Evolutionary conservation across 2,329 filamentous ascomycete species (phyloP), one percentile per base, ranked within the genome.

Genomic region (Penicillium olsonii): DNA sequence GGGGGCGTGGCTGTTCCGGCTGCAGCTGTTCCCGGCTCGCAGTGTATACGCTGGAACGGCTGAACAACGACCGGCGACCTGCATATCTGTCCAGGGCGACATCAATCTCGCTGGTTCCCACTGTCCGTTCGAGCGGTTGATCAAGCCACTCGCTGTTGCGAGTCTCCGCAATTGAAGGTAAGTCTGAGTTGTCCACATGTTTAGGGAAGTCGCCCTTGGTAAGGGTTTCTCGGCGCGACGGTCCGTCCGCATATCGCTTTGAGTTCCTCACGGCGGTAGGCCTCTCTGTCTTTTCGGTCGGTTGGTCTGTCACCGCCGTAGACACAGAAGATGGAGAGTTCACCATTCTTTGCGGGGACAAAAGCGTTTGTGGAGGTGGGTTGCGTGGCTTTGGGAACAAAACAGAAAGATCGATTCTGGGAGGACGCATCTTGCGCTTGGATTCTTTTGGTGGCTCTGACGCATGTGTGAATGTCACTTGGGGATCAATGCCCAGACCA

Each of bases 301-400:
- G 63, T 12, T 56, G 52, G 41, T 73, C 72, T 5, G 70, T 69
- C 15, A 45, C 51, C 5, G 67, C 53, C 4, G 57, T 60, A 5
- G 69, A 72, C 26, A 72, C 62, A 2, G 70, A 65, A 11, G 72
- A 73, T 0, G 72, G 72, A 1, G 72, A 74, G 26, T 66, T 55
- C 19, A 68, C 69, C 61, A 73, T 63, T 19, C 71, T 67, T 31
- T 74, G 69, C 14, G 72, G 72, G n/a, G 72, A 75, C 15, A 73
- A 59, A 22, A 74, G 64, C 24, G 68, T 35, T 20, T 34, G 70
- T 17, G 59, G 56, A 5, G 60, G 45, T 10, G 55, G 52, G 34
- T 65, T 59, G 34, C 65, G 65, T 2, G 72, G 71, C 52, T 68
- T 74, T 6, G 72, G 72, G 50, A 74, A 75, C 14, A 75, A 59